Conservation (phyloP, 1,139 yeast species). For the Protomyces lactucae-debilis region DNA sequence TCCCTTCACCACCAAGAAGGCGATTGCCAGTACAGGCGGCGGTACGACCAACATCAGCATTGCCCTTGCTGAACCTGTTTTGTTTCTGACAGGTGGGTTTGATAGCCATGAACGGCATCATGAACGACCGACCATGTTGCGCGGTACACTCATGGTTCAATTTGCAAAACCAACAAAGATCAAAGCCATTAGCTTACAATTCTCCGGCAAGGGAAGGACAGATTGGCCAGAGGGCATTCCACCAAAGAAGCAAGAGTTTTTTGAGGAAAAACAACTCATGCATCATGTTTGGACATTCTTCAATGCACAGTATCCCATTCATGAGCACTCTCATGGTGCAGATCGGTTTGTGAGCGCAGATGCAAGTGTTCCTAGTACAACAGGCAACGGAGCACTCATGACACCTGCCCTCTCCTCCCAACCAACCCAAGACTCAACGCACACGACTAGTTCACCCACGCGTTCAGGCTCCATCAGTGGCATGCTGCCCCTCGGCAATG, state of each 20-base stretch:
- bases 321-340: constrained; percentile 46
- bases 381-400: constrained; percentile 1
- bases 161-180: constrained; percentile 71
- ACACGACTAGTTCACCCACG: constrained; percentile 32
- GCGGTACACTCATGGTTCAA: constrained; percentile 74
- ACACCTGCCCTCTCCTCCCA: background rate
- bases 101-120: constrained; percentile 58
- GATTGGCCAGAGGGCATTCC: constrained; percentile 99
- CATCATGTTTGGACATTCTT: constrained; percentile 93
- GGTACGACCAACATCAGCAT: constrained; percentile 43
- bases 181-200: constrained; percentile 59
- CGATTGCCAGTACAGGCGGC: constrained; percentile 33
- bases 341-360: constrained; percentile 45
- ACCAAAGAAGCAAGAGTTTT: constrained; percentile 65
- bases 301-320: constrained; percentile 43
- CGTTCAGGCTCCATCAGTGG: constrained; percentile 27
- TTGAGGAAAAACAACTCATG: constrained; percentile 61
- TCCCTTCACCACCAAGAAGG: constrained; percentile 29
- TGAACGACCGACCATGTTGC: constrained; percentile 71
- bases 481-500: constrained; percentile 21
- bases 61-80: constrained; percentile 69
- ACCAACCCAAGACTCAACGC: background rate
- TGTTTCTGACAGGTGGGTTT: constrained; percentile 74
- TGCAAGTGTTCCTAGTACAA: constrained; percentile 9
- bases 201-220: constrained; percentile 71